Evolutionary conservation across 2,329 filamentous ascomycete genomes (phyloP).

Genomic region (Paraphoma chrysanthemicola): DNA sequence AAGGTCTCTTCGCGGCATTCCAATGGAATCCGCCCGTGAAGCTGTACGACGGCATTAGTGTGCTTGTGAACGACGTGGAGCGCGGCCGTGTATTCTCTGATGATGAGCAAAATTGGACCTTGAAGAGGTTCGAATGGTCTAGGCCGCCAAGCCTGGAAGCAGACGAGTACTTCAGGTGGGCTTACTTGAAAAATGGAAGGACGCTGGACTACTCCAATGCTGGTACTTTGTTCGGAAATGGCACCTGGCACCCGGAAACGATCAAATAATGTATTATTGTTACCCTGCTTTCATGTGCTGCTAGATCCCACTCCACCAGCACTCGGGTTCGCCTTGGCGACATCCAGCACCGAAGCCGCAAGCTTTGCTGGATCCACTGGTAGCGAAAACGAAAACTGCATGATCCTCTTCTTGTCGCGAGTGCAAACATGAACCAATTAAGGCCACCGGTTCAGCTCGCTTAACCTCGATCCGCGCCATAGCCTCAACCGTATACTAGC

Average conservation of each 20-base stretch:
- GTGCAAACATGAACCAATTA: too few relatives aligned
- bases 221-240: slow-evolving; percentile 34
- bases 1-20: slow-evolving; percentile 65
- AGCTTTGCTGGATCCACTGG: too few relatives aligned
- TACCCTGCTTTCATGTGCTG: background rate
- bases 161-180: slow-evolving; percentile 47
- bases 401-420: too few relatives aligned
- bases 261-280: background rate
- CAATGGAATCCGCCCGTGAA: slow-evolving; percentile 52
- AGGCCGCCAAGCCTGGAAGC: slow-evolving; percentile 49
- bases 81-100: slow-evolving; percentile 50
- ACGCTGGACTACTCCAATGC: slow-evolving; percentile 43
- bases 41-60: slow-evolving; percentile 73
- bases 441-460: background rate
- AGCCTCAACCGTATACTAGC: background rate
- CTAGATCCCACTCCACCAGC: background rate
- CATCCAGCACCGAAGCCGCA: too few relatives aligned
- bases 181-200: slow-evolving; percentile 34
- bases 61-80: slow-evolving; percentile 86
- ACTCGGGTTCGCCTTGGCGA: too few relatives aligned
- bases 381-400: too few relatives aligned
- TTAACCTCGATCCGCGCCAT: background rate
- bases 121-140: slow-evolving; percentile 28
- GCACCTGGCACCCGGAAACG: slow-evolving; percentile 37
- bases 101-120: slow-evolving; percentile 13